A percentile compares a stretch with the other conserved stretches of the same genome.
phyloP scores from a whole-genome alignment of 495 filamentous ascomycete species.

The Neurospora tetraspora region DNA sequence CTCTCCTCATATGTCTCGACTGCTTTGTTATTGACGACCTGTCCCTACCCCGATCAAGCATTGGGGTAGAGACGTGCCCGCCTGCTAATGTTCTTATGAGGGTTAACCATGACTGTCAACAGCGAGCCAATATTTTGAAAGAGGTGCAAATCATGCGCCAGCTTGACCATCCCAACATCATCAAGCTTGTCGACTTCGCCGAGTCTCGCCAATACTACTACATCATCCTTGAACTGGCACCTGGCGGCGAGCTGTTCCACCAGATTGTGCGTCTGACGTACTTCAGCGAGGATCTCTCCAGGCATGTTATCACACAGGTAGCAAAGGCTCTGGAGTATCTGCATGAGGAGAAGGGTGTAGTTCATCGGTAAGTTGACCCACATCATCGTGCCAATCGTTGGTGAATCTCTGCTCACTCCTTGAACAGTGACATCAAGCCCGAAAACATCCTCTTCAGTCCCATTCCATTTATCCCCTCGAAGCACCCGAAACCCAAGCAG shows the following conservation, averaged over 20 bases:
- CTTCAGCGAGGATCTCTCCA: slow-evolving; percentile 90
- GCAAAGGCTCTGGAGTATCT: slow-evolving; percentile 89
- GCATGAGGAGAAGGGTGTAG: slow-evolving; percentile 88
- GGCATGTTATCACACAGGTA: slow-evolving; percentile 90
- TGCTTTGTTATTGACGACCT: slow-evolving; percentile 1
- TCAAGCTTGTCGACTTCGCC: slow-evolving; percentile 85
- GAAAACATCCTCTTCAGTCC: slow-evolving; percentile 95
- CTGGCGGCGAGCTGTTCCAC: slow-evolving; percentile 94
- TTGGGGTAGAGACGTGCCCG: neutral
- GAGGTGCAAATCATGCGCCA: slow-evolving; percentile 98
- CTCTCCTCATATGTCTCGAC: slow-evolving; percentile 1
- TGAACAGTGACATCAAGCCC: slow-evolving; percentile 86
- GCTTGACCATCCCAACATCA: slow-evolving; percentile 89
- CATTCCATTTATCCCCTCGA: slow-evolving; percentile 68
- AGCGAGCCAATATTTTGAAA: slow-evolving; percentile 96
- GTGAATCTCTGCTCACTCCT: slow-evolving; percentile 3
- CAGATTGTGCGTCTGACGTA: slow-evolving; percentile 98
- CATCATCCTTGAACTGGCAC: slow-evolving; percentile 89
- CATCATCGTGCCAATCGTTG: neutral
- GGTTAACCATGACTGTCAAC: slow-evolving; percentile 10
- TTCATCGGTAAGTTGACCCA: slow-evolving; percentile 67
- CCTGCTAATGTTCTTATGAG: neutral
- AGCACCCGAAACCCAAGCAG: slow-evolving; percentile 62
- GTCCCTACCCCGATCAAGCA: slow-evolving; percentile 10
- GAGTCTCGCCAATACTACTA: slow-evolving; percentile 95